These are phyloP conservation scores for Fusarium longipes DNA, from an alignment of 2,329 filamentous ascomycete genomes.

Conservation along the genomic window DNA sequence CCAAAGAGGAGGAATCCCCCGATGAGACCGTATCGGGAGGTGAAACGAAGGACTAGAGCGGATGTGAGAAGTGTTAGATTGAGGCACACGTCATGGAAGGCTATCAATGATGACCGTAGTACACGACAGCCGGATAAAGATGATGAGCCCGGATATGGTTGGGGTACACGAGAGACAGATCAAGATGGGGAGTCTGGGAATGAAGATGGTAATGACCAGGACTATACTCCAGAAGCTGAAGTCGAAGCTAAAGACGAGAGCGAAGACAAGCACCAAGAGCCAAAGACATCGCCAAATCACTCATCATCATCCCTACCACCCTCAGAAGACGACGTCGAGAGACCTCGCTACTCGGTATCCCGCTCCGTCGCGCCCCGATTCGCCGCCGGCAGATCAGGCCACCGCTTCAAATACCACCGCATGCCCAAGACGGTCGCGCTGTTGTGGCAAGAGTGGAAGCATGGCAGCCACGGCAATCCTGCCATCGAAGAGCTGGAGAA, in stretches of 20 bases:
- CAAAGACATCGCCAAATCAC: accelerated
- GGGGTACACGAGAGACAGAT: too few relatives aligned
- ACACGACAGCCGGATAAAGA: not conserved
- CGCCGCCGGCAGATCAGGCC: constrained; percentile 25
- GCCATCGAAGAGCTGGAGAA: constrained; percentile 40
- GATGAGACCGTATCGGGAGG: not conserved
- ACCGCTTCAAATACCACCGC: constrained; percentile 35
- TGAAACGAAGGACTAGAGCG: not conserved
- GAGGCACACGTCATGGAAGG: constrained; percentile 1
- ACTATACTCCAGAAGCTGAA: constrained; percentile 1
- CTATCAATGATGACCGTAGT: not conserved
- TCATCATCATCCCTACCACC: not conserved
- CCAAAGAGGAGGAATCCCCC: constrained; percentile 10
- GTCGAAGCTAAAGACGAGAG: not conserved
- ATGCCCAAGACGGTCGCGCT: constrained; percentile 41
- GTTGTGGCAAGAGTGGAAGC: constrained; percentile 44
- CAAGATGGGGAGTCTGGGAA: not conserved
- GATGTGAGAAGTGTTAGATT: not conserved
- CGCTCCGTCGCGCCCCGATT: constrained; percentile 32
- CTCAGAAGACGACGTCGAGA: not conserved
- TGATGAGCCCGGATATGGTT: not conserved
- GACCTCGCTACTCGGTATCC: constrained; percentile 35
- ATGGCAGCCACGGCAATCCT: constrained; percentile 36
- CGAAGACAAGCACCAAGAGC: not conserved
- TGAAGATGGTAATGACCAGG: not conserved